phyloP scores from a whole-genome alignment of 495 filamentous ascomycete species.

The Aspergillus ostianus region DNA sequence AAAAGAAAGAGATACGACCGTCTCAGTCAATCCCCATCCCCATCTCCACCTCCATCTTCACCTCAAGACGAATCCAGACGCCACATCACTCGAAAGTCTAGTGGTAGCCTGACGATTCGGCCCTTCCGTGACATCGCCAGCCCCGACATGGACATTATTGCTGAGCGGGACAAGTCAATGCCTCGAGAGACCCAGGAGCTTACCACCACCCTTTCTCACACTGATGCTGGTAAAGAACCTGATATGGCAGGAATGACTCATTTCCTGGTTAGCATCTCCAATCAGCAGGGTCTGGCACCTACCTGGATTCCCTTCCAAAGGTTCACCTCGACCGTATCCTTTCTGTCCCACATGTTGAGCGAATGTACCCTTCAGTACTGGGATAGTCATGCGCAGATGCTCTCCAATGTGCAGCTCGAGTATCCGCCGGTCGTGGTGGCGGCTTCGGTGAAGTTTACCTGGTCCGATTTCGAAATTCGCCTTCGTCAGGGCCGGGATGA shows the following conservation, averaged over 20 bases:
- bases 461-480: constrained; percentile 12
- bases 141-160: not conserved
- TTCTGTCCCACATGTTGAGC: constrained; percentile 16
- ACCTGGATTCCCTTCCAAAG: constrained; percentile 20
- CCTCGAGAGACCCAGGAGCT: not conserved
- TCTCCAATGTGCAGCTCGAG: not conserved
- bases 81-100: not conserved
- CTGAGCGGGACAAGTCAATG: not conserved
- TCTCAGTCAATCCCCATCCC: not conserved
- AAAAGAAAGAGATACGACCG: not conserved
- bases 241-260: constrained; percentile 1
- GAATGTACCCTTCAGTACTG: constrained; percentile 2
- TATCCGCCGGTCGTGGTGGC: not conserved
- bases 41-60: too few relatives aligned
- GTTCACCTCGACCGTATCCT: constrained; percentile 10
- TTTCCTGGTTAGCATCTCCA: constrained; percentile 18
- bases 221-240: not conserved
- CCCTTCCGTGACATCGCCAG: not conserved
- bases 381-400: not conserved
- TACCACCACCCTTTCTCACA: not conserved
- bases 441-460: constrained; percentile 13
- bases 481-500: constrained; percentile 8
- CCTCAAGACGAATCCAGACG: not conserved
- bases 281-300: constrained; percentile 11
- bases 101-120: not conserved